Evolutionary conservation across 768 basidiomycete species (phyloP), one percentile per base, ranked within the genome.

Genomic region (Phylloporus sp.): DNA sequence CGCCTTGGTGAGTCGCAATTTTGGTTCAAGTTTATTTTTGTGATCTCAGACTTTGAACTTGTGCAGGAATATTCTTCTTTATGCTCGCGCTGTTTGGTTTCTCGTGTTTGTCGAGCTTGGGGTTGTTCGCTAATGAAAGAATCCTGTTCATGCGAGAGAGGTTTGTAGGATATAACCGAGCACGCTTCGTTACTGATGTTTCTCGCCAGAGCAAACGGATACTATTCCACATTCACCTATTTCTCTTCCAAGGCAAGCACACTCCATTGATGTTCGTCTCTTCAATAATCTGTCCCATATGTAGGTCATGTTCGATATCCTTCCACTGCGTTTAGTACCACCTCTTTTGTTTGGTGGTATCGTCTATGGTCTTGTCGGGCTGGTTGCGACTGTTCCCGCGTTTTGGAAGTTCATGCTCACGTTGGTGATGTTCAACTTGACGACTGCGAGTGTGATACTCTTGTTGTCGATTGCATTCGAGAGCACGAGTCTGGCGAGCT

Each of bases 331-430:
- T 23, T 80, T 99, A 13, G 87, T 99, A 9, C 96, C 96, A 11
- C 93, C 96, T 0, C 78, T 99, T 57, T 78, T 99, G 60, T 94
- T 94, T 52, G 96, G 96, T 28, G 88, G 90, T 6, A 97, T 99
- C 56, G 84, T 96, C 9, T 99, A 99, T 58, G 83, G 90, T 3
- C 81, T 97, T 5, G 91, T 96, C 7, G 96, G 96, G 6, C 82
- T 99, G 38, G 96, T 98, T 9, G 89, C 92, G 3, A 85, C 83
- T 13, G 88, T 97, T 8, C 71, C 81, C 0, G 81, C 79, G 9
- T 98, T 97, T 74, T 98, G 96, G 96, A 97, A 96, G 71, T 98
- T 99, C 73, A 84, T 97, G 71, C 81, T 98, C 54, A 89, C 86
- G 2, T 77, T 99, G 31, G 92, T 99, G 9, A 70, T 99, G 31